Evolutionary conservation across 805 yeast species (phyloP).

Genomic region (Starmerella bombicola): DNA sequence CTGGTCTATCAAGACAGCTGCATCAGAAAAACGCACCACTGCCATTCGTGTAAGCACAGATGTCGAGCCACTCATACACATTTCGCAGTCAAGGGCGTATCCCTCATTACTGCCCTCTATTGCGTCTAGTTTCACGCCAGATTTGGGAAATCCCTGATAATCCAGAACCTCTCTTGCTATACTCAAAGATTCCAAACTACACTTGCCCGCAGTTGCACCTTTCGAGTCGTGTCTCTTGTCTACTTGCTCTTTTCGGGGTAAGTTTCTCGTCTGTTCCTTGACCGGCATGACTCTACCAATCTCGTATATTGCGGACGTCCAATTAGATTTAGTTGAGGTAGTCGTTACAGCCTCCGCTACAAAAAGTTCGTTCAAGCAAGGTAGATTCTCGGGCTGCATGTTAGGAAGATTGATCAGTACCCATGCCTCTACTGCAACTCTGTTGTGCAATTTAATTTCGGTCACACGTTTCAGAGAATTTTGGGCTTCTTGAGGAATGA

Average conservation of each 20-base stretch:
- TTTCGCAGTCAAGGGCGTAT: constrained; percentile 87
- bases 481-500: background rate
- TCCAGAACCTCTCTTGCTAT: constrained; percentile 2
- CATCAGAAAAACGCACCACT: constrained; percentile 39
- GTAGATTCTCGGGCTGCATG: background rate
- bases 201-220: background rate
- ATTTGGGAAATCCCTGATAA: constrained; percentile 9
- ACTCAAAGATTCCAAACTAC: constrained; percentile 35
- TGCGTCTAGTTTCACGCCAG: constrained; percentile 9
- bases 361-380: background rate
- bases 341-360: background rate
- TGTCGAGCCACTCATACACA: constrained; percentile 57
- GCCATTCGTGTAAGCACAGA: constrained; percentile 68
- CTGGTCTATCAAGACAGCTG: constrained; percentile 48
- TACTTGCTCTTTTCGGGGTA: background rate
- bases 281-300: background rate
- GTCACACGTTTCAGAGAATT: background rate
- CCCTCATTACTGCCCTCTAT: constrained; percentile 28
- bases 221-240: background rate
- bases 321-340: background rate
- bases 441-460: constrained; percentile 2
- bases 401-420: constrained; percentile 8
- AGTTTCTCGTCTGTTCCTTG: background rate
- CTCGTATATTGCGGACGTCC: background rate
- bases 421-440: constrained; percentile 4